These are phyloP conservation scores for Penicillium fuscoglaucum DNA, from an alignment of 2,329 filamentous ascomycete species.

Conservation along the genomic window DNA sequence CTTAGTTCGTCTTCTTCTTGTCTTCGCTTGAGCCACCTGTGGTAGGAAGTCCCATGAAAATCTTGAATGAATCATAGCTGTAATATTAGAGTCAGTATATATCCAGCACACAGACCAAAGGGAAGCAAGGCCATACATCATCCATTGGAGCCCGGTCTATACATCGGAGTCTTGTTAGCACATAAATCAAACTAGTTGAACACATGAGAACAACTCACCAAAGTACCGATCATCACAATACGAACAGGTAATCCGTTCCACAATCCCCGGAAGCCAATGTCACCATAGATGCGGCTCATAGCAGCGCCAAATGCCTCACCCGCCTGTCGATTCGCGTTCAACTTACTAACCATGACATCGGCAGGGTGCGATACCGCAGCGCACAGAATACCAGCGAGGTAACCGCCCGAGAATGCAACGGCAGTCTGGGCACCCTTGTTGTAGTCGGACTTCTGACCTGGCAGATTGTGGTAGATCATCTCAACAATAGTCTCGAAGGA, in stretches of 20 bases:
- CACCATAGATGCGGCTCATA: slow-evolving; percentile 76
- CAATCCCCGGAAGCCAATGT: slow-evolving; percentile 83
- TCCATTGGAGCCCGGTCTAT: slow-evolving; percentile 81
- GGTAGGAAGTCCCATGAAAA: slow-evolving; percentile 82
- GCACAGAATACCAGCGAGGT: slow-evolving; percentile 84
- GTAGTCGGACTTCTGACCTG: slow-evolving; percentile 76
- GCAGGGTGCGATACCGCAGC: slow-evolving; percentile 78
- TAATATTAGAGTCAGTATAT: slow-evolving; percentile 25
- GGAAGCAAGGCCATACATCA: slow-evolving; percentile 68
- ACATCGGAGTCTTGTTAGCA: slow-evolving; percentile 20
- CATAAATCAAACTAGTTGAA: background rate
- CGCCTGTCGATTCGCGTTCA: slow-evolving; percentile 74
- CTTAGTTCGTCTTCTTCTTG: slow-evolving; percentile 41
- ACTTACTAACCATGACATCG: slow-evolving; percentile 89
- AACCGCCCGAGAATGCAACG: slow-evolving; percentile 81
- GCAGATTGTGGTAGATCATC: slow-evolving; percentile 76
- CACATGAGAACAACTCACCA: slow-evolving; percentile 41
- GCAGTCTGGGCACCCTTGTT: slow-evolving; percentile 77
- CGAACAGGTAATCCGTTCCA: slow-evolving; percentile 87
- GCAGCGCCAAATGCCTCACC: slow-evolving; percentile 77
- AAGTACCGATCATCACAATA: slow-evolving; percentile 85
- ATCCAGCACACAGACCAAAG: background rate
- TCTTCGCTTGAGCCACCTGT: slow-evolving; percentile 65
- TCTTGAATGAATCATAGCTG: slow-evolving; percentile 75
- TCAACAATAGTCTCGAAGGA: slow-evolving; percentile 89